Evolutionary conservation across 139 green algal species (phyloP), one percentile per base, ranked within the genome.

Genomic region (Coelastrella sp.): DNA sequence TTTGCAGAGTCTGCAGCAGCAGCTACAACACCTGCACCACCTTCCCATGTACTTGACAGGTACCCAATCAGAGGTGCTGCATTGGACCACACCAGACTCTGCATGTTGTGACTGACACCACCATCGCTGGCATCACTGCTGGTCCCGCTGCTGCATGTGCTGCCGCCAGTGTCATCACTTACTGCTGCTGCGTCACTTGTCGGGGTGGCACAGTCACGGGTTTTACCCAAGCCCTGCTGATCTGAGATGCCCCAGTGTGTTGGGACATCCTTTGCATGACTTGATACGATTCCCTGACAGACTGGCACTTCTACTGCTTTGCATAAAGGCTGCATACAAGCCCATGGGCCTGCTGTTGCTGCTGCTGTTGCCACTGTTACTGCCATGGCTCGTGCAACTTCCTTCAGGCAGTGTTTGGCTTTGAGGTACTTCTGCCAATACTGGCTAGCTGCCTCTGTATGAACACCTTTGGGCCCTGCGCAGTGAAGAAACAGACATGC

Each of bases 351-450:
- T 41, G 60, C 62, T 38, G 25, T 30, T 25, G 27, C 40, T 51
- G 60, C 60, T 76, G 60, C 62, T 63, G 60, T 64, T 34, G 78
- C 78, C 8, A 71, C 27, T 25, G 75, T 71, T 15, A 51, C 78
- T 40, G 41, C n/a, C 78, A 75, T 62, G 23, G 27, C 57, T 2
- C 30, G 23, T 7, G 27, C 78, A 5, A 84, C 60, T 23, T 84
- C 35, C 1, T 11, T 13, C 60, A 84, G 57, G 60, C 41, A 75
- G 17, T 76, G 21, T n/a, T 57, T 53, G 3, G 78, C 78, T 30
- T 84, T 84, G 2, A 71, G 30, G 23, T 75, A 84, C 78, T 84
- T 84, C 38, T 71, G 62, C 57, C 38, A 76, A 60, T 84, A 84
- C 4, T 8, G 17, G 15, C n/a, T 27, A 35, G 62, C 78, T 75